Evolutionary conservation across 2,329 filamentous ascomycete genomes (phyloP).

Genomic region (Colletotrichum cuscutae): DNA sequence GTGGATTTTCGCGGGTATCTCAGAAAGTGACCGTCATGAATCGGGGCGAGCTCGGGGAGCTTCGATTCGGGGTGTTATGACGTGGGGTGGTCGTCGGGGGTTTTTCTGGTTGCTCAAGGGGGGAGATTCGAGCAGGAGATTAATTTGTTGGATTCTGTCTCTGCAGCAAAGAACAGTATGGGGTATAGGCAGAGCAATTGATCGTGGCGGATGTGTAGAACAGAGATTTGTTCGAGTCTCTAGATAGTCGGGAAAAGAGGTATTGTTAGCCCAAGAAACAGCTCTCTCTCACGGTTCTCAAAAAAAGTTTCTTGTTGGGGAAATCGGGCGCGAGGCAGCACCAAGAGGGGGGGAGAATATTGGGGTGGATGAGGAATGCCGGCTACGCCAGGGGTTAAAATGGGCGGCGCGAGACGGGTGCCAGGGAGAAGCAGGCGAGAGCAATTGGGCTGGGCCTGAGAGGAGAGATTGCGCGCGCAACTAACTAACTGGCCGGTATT

Average conservation of each 20-base stretch:
- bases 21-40: conserved; percentile 35
- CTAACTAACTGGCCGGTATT: no score
- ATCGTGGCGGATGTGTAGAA: conserved; percentile 24
- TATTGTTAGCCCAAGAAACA: conserved; percentile 19
- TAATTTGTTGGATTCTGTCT: conserved; percentile 24
- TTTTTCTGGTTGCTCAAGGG: conserved; percentile 19
- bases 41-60: conserved; percentile 30
- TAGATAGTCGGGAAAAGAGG: conserved; percentile 7
- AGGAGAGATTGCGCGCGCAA: not conserved
- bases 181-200: conserved; percentile 30
- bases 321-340: not conserved
- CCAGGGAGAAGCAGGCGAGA: not conserved
- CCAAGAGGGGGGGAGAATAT: conserved; percentile 14
- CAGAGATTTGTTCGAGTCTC: conserved; percentile 33
- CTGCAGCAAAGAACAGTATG: conserved; percentile 25
- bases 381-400: conserved; percentile 20
- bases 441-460: not conserved
- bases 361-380: conserved; percentile 1
- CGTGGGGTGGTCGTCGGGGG: not conserved
- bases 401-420: not conserved
- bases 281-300: not conserved
- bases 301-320: conserved; percentile 33
- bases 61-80: conserved; percentile 8
- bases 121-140: conserved; percentile 33
- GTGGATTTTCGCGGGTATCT: conserved; percentile 31